A percentile compares a stretch with the other conserved stretches of the same genome.
Conservation (phyloP, 495 filamentous ascomycete genomes). For the Penicillium flavigenum region DNA sequence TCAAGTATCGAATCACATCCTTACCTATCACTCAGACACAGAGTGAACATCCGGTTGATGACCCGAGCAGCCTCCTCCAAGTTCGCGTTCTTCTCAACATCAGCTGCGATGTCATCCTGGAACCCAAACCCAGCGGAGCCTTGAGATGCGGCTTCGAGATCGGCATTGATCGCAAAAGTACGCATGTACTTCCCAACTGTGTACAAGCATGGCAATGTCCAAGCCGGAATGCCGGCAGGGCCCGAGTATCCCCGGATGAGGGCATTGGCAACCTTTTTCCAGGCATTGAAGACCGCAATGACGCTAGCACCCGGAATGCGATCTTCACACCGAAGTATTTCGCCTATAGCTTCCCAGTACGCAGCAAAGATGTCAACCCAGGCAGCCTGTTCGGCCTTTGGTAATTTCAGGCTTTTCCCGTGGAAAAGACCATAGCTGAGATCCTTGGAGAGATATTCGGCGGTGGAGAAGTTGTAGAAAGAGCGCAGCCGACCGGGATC, state of each 20-base stretch:
- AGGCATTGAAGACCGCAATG: slow-evolving; percentile 74
- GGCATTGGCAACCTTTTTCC: slow-evolving; percentile 73
- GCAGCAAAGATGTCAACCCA: slow-evolving; percentile 82
- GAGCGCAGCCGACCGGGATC: slow-evolving; percentile 57
- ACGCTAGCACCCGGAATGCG: slow-evolving; percentile 55
- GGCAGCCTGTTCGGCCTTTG: slow-evolving; percentile 62
- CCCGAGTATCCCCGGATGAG: slow-evolving; percentile 74
- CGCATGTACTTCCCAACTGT: slow-evolving; percentile 78
- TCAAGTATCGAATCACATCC: slow-evolving; percentile 23
- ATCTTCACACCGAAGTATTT: slow-evolving; percentile 59
- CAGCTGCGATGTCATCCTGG: slow-evolving; percentile 73
- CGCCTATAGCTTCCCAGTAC: slow-evolving; percentile 78
- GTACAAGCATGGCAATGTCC: slow-evolving; percentile 89
- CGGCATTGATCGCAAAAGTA: slow-evolving; percentile 84
- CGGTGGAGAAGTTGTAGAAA: slow-evolving; percentile 60
- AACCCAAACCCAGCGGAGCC: slow-evolving; percentile 47
- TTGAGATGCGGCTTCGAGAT: slow-evolving; percentile 51
- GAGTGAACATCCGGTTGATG: slow-evolving; percentile 82
- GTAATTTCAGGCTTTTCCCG: slow-evolving; percentile 49
- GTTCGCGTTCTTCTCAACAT: slow-evolving; percentile 70
- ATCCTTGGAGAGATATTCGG: slow-evolving; percentile 58
- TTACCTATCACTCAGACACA: slow-evolving; percentile 87
- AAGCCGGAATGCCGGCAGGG: slow-evolving; percentile 64
- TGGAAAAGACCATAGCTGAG: slow-evolving; percentile 63
- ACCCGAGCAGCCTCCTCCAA: slow-evolving; percentile 86